Conservation (phyloP, 1,284 basidiomycete genomes). For the Pyrrhoderma noxium region DNA sequence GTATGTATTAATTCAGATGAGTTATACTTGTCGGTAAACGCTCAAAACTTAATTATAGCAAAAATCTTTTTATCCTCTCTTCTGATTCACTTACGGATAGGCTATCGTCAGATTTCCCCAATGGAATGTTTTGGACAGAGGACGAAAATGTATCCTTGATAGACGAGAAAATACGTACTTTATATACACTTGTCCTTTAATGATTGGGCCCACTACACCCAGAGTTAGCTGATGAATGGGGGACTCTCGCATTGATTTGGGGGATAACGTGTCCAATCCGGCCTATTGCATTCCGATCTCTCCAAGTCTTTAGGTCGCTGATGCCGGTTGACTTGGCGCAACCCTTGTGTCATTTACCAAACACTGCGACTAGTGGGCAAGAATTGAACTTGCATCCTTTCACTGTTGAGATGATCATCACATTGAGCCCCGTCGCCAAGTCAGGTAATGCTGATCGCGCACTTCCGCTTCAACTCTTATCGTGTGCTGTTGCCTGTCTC, state of each 20-base stretch:
- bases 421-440: constrained; percentile 63
- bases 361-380: constrained; percentile 66
- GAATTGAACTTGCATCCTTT: constrained; percentile 77
- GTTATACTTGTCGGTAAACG: background rate
- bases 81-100: constrained; percentile 58
- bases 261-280: constrained; percentile 84
- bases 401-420: constrained; percentile 77
- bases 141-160: constrained; percentile 51
- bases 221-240: constrained; percentile 70
- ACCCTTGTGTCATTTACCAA: constrained; percentile 78
- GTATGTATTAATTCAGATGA: constrained; percentile 40
- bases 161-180: constrained; percentile 60
- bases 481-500: constrained; percentile 79
- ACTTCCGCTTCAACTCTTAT: constrained; percentile 79
- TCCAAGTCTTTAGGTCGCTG: constrained; percentile 88
- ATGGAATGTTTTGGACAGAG: constrained; percentile 65
- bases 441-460: constrained; percentile 50
- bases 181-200: constrained; percentile 61
- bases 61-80: constrained; percentile 60
- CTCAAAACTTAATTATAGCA: constrained; percentile 36
- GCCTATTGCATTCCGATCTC: constrained; percentile 80
- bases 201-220: constrained; percentile 68
- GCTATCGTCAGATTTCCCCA: constrained; percentile 38
- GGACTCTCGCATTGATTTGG: constrained; percentile 76
- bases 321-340: constrained; percentile 74